Evolutionary conservation across 768 basidiomycete species (phyloP), one percentile per base, ranked within the genome.

Genomic region (Suillus subalutaceus): DNA sequence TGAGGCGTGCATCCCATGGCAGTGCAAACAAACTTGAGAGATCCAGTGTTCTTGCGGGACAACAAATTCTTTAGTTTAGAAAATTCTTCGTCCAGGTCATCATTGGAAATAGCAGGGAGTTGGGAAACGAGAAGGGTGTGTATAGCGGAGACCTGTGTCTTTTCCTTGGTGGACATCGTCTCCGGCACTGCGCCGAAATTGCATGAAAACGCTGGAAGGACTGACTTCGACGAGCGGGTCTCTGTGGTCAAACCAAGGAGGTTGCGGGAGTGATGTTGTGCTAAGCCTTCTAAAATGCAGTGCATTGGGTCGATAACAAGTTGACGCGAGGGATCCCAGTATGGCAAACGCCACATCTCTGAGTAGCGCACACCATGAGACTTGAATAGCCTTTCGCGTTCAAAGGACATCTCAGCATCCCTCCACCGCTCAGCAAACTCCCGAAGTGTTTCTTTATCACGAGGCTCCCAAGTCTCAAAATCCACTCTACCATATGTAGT

Each of bases 251-350:
- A 46, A 46, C 44, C 35, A 26, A 61, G 30, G 37, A 55, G 30
- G 62, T 1, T 46, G n/a, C 8, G 20, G 9, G 44, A 46, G 44
- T 46, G 44, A 46, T 46, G 44, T 7, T 46, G 44, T 6, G n/a
- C 44, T 46, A 46, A 46, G 9, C 44, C 44, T 46, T 46, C 44
- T 8, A 46, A 46, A n/a, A 46, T 46, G n/a, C 44, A 52, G 55
- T 74, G 73, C 72, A 74, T 73, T 5, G 63, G 43, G 41, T 74
- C 67, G 16, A 68, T 57, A 23, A 70, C 70, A 20, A 68, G 52
- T 38, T 56, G 55, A 7, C 62, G 26, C 4, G 62, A 44, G 15
- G 72, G 68, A 56, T 71, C 64, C 71, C 72, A 73, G 63, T 73
- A 71, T n/a, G 73, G 71, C 15, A 73, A 68, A 9, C 48, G 26